These are phyloP conservation scores for Phyllosticta citribraziliensis DNA, from an alignment of 2,329 filamentous ascomycete species.

Conservation along the genomic window DNA sequence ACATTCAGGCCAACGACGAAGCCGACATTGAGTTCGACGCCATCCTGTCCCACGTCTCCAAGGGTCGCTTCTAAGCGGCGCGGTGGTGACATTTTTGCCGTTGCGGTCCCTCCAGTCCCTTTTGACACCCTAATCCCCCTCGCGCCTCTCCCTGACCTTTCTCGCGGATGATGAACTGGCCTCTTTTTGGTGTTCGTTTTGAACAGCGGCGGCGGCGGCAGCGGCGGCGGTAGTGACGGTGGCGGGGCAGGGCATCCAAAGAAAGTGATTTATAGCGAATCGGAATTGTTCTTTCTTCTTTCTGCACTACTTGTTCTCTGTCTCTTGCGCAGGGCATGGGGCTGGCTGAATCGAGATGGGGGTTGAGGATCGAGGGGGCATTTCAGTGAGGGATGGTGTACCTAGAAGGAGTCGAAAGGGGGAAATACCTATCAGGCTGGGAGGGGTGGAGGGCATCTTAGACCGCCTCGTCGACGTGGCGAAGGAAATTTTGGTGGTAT, in stretches of 20 bases:
- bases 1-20: slow-evolving; percentile 74
- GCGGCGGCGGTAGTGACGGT: background rate
- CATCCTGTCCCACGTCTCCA: slow-evolving; percentile 47
- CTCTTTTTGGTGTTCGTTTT: background rate
- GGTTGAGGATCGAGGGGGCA: background rate
- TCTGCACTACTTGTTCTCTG: background rate
- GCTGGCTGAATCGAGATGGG: background rate
- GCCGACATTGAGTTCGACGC: slow-evolving; percentile 73
- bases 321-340: background rate
- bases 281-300: background rate
- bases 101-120: background rate
- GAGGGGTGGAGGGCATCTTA: too few species aligned
- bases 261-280: background rate
- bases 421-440: too few species aligned
- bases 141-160: background rate
- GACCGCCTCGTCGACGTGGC: too few species aligned
- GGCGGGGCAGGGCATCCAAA: background rate
- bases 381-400: too few species aligned
- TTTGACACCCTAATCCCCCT: background rate
- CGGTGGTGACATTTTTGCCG: background rate
- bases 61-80: slow-evolving; percentile 36
- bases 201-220: background rate
- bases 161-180: background rate
- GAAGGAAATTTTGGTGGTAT: too few species aligned
- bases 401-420: too few species aligned